Conservation (phyloP, 2,329 filamentous ascomycete genomes). For the Aspergillus candidus region DNA sequence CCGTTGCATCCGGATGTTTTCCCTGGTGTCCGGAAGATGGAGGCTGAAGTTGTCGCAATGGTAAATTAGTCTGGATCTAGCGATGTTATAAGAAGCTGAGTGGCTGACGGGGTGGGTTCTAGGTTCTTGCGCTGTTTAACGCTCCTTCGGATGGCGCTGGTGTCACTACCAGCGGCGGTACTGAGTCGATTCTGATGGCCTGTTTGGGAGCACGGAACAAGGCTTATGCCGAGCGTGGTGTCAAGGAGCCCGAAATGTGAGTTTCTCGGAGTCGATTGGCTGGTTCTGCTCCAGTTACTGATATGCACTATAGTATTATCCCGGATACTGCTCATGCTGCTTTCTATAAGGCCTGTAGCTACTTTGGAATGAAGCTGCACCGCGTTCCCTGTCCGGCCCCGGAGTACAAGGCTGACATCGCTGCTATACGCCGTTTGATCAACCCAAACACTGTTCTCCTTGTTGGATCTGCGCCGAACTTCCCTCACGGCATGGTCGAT, state of each 20-base stretch:
- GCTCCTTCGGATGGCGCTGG: slow-evolving; percentile 79
- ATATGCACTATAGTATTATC: slow-evolving; percentile 60
- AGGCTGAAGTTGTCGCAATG: slow-evolving; percentile 96
- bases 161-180: slow-evolving; percentile 86
- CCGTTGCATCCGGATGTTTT: slow-evolving; percentile 98
- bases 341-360: slow-evolving; percentile 89
- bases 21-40: slow-evolving; percentile 97
- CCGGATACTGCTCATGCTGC: slow-evolving; percentile 93
- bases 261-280: slow-evolving; percentile 21
- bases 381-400: slow-evolving; percentile 82
- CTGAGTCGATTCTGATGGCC: slow-evolving; percentile 95
- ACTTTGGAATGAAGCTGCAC: slow-evolving; percentile 95
- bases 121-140: slow-evolving; percentile 74
- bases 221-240: slow-evolving; percentile 73
- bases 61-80: slow-evolving; percentile 41
- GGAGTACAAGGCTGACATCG: slow-evolving; percentile 73
- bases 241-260: slow-evolving; percentile 92
- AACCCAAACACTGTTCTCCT: slow-evolving; percentile 92
- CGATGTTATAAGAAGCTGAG: neutral
- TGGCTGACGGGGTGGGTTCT: slow-evolving; percentile 6
- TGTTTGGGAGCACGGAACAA: slow-evolving; percentile 86
- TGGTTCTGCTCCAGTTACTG: slow-evolving; percentile 8
- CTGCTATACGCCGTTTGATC: slow-evolving; percentile 72
- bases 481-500: slow-evolving; percentile 96
- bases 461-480: slow-evolving; percentile 93